phyloP scores from a whole-genome alignment of 441 rosid genomes.

The Manihot esculenta region DNA sequence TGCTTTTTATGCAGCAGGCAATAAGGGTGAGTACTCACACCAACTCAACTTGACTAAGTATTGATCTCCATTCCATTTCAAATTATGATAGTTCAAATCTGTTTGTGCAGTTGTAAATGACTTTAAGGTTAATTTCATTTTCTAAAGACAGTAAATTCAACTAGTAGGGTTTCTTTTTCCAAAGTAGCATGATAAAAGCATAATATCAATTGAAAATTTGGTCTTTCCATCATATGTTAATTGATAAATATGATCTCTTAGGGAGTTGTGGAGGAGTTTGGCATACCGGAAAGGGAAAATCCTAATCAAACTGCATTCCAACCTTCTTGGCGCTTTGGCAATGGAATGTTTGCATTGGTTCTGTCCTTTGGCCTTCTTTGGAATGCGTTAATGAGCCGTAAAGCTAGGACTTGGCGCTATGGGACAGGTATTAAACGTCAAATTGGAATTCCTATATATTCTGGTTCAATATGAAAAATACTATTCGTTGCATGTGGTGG shows the following conservation, averaged over 20 bases:
- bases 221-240: neutral
- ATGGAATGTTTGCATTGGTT: constrained; percentile 84
- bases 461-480: neutral
- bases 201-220: neutral
- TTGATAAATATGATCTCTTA: constrained; percentile 27
- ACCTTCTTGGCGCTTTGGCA: constrained; percentile 73
- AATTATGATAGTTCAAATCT: constrained; percentile 9
- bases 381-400: constrained; percentile 69
- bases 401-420: constrained; percentile 80
- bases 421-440: constrained; percentile 53
- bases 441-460: neutral
- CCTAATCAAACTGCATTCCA: constrained; percentile 53
- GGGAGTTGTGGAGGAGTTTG: constrained; percentile 82
- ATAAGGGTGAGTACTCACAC: constrained; percentile 49
- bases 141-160: constrained; percentile 11
- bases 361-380: constrained; percentile 72
- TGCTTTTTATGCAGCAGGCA: constrained; percentile 87
- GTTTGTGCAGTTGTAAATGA: constrained; percentile 8
- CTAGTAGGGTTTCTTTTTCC: neutral
- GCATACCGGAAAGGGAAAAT: constrained; percentile 63
- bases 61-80: neutral
- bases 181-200: neutral
- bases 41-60: no score
- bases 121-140: constrained; percentile 1
- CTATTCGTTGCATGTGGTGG: neutral